Conservation (phyloP, 805 yeast genomes). For the Candida xyloterini region DNA sequence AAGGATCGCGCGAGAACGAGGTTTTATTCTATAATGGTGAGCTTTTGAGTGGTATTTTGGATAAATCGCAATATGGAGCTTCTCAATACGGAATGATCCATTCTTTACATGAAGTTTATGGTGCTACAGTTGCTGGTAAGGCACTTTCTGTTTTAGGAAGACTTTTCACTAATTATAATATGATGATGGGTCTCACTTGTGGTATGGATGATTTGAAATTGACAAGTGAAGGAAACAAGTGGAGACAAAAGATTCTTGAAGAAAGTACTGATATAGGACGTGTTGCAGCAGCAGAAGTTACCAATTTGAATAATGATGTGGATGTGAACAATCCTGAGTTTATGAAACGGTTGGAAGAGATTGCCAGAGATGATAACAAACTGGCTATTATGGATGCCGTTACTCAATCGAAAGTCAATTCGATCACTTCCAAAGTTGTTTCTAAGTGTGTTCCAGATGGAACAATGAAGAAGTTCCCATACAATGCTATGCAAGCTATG, state of each 20-base stretch:
- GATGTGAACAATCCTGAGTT: slow-evolving; percentile 64
- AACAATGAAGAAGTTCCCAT: slow-evolving; percentile 92
- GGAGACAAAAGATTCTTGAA: slow-evolving; percentile 81
- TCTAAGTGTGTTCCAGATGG: slow-evolving; percentile 93
- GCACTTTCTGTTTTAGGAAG: slow-evolving; percentile 91
- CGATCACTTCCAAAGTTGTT: slow-evolving; percentile 92
- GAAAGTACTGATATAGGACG: slow-evolving; percentile 82
- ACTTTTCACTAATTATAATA: slow-evolving; percentile 89
- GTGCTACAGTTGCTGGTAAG: slow-evolving; percentile 86
- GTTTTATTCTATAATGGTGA: slow-evolving; percentile 87
- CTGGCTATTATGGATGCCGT: slow-evolving; percentile 94
- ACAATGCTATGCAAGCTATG: slow-evolving; percentile 98
- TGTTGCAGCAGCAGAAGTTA: slow-evolving; percentile 91
- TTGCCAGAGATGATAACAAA: slow-evolving; percentile 88
- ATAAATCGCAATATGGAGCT: slow-evolving; percentile 98
- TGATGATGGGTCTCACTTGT: slow-evolving; percentile 93
- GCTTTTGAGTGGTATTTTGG: slow-evolving; percentile 86
- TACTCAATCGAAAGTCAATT: slow-evolving; percentile 86
- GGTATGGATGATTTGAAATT: slow-evolving; percentile 99
- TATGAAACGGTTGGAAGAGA: slow-evolving; percentile 85
- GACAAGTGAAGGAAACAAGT: slow-evolving; percentile 83
- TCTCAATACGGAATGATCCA: slow-evolving; percentile 96
- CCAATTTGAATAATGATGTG: slow-evolving; percentile 63
- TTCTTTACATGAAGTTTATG: slow-evolving; percentile 93
- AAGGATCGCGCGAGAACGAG: slow-evolving; percentile 75